These are phyloP conservation scores for Pseudogymnoascus destructans DNA, from an alignment of 2,329 filamentous ascomycete genomes.

Conservation along the genomic window DNA sequence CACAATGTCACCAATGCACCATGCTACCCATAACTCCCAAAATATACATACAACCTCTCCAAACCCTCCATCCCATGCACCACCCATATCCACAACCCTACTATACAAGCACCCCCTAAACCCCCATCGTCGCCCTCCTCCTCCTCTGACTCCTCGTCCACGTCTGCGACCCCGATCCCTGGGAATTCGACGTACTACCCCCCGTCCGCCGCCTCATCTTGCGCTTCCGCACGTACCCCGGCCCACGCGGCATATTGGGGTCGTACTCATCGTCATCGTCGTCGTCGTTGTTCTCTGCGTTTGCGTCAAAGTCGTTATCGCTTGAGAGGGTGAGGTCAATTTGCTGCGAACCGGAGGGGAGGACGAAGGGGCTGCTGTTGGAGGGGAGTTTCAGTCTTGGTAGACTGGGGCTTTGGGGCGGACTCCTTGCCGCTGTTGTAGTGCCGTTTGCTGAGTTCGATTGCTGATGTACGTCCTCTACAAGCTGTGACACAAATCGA, in stretches of 20 bases:
- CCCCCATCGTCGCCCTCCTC: constrained; percentile 18
- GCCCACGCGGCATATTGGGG: neutral
- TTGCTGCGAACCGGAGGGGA: constrained; percentile 29
- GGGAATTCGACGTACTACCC: constrained; percentile 18
- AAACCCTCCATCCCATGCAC: neutral
- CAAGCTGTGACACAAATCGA: neutral
- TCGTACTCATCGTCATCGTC: constrained; percentile 19
- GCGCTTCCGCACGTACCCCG: constrained; percentile 12
- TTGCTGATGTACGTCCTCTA: neutral
- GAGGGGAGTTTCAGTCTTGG: neutral
- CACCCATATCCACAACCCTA: neutral
- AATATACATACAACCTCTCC: neutral
- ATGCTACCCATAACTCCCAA: neutral
- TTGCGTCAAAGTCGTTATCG: constrained; percentile 15
- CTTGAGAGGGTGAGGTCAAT: constrained; percentile 26
- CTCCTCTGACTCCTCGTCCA: constrained; percentile 15
- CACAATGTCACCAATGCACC: neutral
- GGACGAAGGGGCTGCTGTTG: constrained; percentile 19
- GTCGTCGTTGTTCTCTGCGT: constrained; percentile 11
- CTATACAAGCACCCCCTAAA: constrained; percentile 27
- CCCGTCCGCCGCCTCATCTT: constrained; percentile 16
- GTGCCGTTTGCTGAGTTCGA: neutral
- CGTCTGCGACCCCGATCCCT: constrained; percentile 24
- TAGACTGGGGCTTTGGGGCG: neutral
- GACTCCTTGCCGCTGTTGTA: neutral